phyloP scores from a whole-genome alignment of 2,329 filamentous ascomycete species.

The Penicillium nordicum region DNA sequence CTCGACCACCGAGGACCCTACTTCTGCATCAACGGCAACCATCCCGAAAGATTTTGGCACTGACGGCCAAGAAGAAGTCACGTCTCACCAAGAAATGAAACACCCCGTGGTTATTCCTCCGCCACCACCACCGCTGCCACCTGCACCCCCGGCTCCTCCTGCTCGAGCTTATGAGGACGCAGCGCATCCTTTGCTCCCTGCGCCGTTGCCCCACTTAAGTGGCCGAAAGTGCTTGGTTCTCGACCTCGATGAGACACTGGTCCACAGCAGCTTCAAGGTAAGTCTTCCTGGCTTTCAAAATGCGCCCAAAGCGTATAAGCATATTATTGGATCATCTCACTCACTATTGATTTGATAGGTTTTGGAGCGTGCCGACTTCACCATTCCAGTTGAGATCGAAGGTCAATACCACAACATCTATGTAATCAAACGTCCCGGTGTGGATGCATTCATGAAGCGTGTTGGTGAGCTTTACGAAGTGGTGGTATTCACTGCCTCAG shows the following conservation, averaged over 20 bases:
- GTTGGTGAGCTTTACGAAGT: conserved; percentile 98
- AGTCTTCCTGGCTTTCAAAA: conserved; percentile 16
- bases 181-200: conserved; percentile 70
- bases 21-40: conserved; percentile 45
- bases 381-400: conserved; percentile 97
- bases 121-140: conserved; percentile 55
- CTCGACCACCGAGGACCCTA: conserved; percentile 63
- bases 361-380: conserved; percentile 96
- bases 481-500: conserved; percentile 96
- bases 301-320: not conserved
- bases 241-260: conserved; percentile 92
- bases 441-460: conserved; percentile 98
- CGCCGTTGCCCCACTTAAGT: conserved; percentile 72
- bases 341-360: conserved; percentile 57
- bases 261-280: conserved; percentile 99
- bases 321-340: conserved; percentile 20
- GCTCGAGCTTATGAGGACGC: conserved; percentile 39
- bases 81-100: conserved; percentile 41
- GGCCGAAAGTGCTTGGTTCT: conserved; percentile 92
- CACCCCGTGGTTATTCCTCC: conserved; percentile 53
- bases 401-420: conserved; percentile 99
- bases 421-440: conserved; percentile 97
- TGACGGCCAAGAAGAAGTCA: conserved; percentile 47
- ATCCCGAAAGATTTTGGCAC: conserved; percentile 16
- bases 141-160: conserved; percentile 26